Base-by-base conservation (phyloP, 1,284 basidiomycete genomes). In the Malassezia cuniculi region DNA sequence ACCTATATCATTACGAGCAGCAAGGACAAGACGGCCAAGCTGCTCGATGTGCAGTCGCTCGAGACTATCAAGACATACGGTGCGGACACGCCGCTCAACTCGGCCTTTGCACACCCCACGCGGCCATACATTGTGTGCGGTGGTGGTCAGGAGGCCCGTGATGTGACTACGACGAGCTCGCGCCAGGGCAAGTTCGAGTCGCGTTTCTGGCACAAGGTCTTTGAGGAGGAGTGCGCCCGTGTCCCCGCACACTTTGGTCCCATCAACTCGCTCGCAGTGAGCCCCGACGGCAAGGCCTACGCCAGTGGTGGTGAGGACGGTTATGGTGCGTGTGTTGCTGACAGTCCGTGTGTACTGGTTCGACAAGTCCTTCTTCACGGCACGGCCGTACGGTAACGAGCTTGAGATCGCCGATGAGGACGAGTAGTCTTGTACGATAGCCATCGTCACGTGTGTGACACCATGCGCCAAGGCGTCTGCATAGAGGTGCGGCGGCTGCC, bases 111-210 rank as follows among this genome's bases (percentile, higher is more conserved):
- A 35, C 77, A 86, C 12, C 83, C 84, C 0, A 74, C 76, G 39
- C 77, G 79, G 61, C 90, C 89, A 32, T 95, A 87, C 64, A 50
- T 66, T 24, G 60, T 65, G 31, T 50, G 94, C 27, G 93, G 93
- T 37, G 90, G 90, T 70, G 90, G 90, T 39, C 90, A 95, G 70
- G 90, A 95, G 66, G 90, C 90, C 7, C 94, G 90, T 87, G 81
- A 74, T 61, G 90, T 97, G 41, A 95, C 93, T 11, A 95, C 86
- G 4, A 97, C 90, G 2, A 85, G 83, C 5, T 69, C 80, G 25
- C 78, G 90, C 41, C 85, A 93, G 68, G 93, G 90, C 27, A 90
- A 93, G 70, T 99, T 99, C 69, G 93, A 97, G 72, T 86, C 87
- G 3, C 76, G 89, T 32, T 95, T 97, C 74, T 97, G 87, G 86